Percentiles rank a stretch among this genome's conserved stretches.
Evolutionary conservation across 805 yeast genomes (phyloP).

Genomic region (Naumovozyma baii): DNA sequence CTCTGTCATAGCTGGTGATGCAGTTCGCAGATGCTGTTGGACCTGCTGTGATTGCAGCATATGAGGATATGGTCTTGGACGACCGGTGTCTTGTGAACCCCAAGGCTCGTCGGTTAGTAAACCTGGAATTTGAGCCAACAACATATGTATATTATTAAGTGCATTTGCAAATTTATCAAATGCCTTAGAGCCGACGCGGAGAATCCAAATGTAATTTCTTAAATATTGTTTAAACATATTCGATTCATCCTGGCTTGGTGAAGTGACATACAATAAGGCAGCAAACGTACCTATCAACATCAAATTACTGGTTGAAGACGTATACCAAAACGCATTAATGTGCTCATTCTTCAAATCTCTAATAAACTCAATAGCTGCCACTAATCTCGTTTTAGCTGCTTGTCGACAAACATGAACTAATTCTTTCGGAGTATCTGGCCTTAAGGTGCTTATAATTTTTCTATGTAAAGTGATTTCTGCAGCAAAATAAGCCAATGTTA

Average conservation of each 20-base stretch:
- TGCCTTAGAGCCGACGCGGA: slow-evolving; percentile 65
- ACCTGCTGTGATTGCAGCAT: slow-evolving; percentile 8
- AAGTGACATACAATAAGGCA: slow-evolving; percentile 62
- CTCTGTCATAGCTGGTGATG: slow-evolving; percentile 8
- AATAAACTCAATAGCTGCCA: slow-evolving; percentile 75
- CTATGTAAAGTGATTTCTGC: slow-evolving; percentile 83
- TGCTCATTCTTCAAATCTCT: slow-evolving; percentile 71
- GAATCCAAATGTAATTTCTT: slow-evolving; percentile 64
- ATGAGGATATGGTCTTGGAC: slow-evolving; percentile 14
- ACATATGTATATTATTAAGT: slow-evolving; percentile 56
- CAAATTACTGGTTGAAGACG: slow-evolving; percentile 67
- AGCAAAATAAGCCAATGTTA: slow-evolving; percentile 80
- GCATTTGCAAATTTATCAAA: slow-evolving; percentile 76
- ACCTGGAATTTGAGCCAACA: slow-evolving; percentile 70
- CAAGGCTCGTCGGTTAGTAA: slow-evolving; percentile 29
- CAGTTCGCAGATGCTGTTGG: slow-evolving; percentile 1
- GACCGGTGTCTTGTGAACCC: slow-evolving; percentile 10
- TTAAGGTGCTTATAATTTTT: slow-evolving; percentile 51
- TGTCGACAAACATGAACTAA: slow-evolving; percentile 61
- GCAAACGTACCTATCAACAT: slow-evolving; percentile 85
- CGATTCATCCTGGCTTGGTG: slow-evolving; percentile 53
- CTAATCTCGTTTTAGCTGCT: slow-evolving; percentile 74
- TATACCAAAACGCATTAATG: slow-evolving; percentile 83
- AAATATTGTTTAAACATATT: slow-evolving; percentile 56
- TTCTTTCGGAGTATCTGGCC: slow-evolving; percentile 39